A percentile compares a stretch with the other conserved stretches of the same genome.
Conservation (phyloP, 768 basidiomycete genomes). For the Rhodosporidiobolus odoratus region DNA sequence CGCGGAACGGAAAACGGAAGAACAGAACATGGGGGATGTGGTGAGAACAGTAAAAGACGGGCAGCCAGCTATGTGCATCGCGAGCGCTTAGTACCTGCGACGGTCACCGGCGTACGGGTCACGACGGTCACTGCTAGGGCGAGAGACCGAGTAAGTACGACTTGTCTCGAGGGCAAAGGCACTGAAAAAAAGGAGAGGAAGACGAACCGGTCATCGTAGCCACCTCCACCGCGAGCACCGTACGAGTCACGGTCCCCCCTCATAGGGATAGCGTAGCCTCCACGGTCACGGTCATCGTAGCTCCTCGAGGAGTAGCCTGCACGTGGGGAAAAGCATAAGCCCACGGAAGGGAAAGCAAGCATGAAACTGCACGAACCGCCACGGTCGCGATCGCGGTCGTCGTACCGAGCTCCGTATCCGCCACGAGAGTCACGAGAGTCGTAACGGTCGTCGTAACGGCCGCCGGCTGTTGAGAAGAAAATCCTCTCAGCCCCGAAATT, state of each 20-base stretch:
- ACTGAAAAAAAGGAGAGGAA: too few species aligned
- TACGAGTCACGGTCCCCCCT: conserved; percentile 36
- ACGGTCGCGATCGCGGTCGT: conserved; percentile 29
- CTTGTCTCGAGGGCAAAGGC: too few species aligned
- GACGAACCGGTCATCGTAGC: conserved; percentile 27
- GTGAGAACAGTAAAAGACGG: too few species aligned
- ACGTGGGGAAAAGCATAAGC: conserved; percentile 18
- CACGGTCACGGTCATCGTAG: conserved; percentile 51
- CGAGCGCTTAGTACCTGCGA: too few species aligned
- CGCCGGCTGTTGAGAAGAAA: too few species aligned
- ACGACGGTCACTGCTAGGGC: background rate
- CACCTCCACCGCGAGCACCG: conserved; percentile 49
- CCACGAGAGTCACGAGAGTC: conserved; percentile 44
- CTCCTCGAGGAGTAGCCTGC: conserved; percentile 26
- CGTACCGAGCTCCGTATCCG: conserved; percentile 36
- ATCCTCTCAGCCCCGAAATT: too few species aligned
- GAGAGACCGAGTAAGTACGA: background rate
- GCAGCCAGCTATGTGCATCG: too few species aligned
- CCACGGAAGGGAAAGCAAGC: conserved; percentile 11
- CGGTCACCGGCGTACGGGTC: too few species aligned
- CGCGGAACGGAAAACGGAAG: too few species aligned
- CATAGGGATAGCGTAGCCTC: conserved; percentile 36
- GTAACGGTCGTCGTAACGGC: conserved; percentile 36
- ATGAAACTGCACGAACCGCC: background rate
- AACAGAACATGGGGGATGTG: too few species aligned